phyloP scores from a whole-genome alignment of 2,329 filamentous ascomycete genomes.

The Colletotrichum siamense region DNA sequence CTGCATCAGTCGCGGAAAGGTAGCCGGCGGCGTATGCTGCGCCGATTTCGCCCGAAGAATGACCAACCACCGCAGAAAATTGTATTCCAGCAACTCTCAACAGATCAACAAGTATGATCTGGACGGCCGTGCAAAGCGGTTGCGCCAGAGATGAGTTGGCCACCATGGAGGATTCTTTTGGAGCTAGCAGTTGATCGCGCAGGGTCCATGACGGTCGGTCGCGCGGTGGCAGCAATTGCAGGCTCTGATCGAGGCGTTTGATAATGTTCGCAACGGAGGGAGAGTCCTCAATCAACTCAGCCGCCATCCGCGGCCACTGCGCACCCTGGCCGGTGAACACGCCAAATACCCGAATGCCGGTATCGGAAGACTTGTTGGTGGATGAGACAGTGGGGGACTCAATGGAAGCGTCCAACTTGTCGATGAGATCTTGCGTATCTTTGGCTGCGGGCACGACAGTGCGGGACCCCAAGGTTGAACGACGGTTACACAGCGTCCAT shows the following conservation, averaged over 20 bases:
- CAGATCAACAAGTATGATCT: constrained; percentile 31
- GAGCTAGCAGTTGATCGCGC: constrained; percentile 26
- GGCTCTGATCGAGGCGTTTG: constrained; percentile 24
- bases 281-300: constrained; percentile 13
- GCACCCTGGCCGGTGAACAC: constrained; percentile 39
- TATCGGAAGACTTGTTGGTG: neutral
- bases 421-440: neutral
- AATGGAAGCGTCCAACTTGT: neutral
- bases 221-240: constrained; percentile 25
- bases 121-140: constrained; percentile 34
- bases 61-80: constrained; percentile 46
- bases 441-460: neutral
- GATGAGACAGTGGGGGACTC: neutral
- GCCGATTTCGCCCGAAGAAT: constrained; percentile 56
- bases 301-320: constrained; percentile 33
- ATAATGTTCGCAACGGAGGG: constrained; percentile 13
- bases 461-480: neutral
- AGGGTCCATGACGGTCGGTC: constrained; percentile 29
- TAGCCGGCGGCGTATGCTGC: constrained; percentile 55
- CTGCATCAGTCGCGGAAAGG: constrained; percentile 32
- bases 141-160: constrained; percentile 32
- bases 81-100: constrained; percentile 34
- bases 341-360: constrained; percentile 13
- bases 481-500: neutral
- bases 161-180: constrained; percentile 16